phyloP scores from a whole-genome alignment of 768 basidiomycete species.

The Mycena chlorophos region DNA sequence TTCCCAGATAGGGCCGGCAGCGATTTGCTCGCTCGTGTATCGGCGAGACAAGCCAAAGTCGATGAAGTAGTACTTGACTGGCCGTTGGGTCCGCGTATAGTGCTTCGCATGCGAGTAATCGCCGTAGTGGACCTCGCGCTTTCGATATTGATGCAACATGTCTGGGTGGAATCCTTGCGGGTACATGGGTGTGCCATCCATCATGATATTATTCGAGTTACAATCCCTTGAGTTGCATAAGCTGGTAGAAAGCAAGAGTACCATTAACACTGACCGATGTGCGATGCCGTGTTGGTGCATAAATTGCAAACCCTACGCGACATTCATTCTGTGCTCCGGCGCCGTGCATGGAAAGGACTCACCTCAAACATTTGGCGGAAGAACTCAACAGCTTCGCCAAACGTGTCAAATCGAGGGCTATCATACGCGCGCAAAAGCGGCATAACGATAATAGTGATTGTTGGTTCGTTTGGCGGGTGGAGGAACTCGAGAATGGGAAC shows the following conservation, averaged over 20 bases:
- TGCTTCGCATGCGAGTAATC: slow-evolving; percentile 14
- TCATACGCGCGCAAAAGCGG: slow-evolving; percentile 28
- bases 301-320: slow-evolving; percentile 34
- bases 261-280: slow-evolving; percentile 26
- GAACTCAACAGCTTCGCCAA: slow-evolving; percentile 36
- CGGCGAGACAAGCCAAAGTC: slow-evolving; percentile 38
- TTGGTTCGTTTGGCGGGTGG: slow-evolving; percentile 22
- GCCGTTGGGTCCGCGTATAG: slow-evolving; percentile 29
- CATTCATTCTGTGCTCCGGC: neutral
- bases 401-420: slow-evolving; percentile 33
- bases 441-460: slow-evolving; percentile 28
- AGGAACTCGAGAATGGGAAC: slow-evolving; percentile 30
- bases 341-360: neutral
- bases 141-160: slow-evolving; percentile 19
- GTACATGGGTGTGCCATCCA: slow-evolving; percentile 32
- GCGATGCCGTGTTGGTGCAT: slow-evolving; percentile 32
- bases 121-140: slow-evolving; percentile 13
- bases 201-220: slow-evolving; percentile 34
- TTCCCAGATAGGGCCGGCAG: slow-evolving; percentile 24
- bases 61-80: slow-evolving; percentile 38
- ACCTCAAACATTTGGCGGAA: slow-evolving; percentile 36
- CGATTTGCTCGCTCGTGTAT: slow-evolving; percentile 26
- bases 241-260: neutral
- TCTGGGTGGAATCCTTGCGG: slow-evolving; percentile 30
- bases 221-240: slow-evolving; percentile 22